Conservation (phyloP, 2,329 filamentous ascomycete species). For the Xylaria arbuscula region DNA sequence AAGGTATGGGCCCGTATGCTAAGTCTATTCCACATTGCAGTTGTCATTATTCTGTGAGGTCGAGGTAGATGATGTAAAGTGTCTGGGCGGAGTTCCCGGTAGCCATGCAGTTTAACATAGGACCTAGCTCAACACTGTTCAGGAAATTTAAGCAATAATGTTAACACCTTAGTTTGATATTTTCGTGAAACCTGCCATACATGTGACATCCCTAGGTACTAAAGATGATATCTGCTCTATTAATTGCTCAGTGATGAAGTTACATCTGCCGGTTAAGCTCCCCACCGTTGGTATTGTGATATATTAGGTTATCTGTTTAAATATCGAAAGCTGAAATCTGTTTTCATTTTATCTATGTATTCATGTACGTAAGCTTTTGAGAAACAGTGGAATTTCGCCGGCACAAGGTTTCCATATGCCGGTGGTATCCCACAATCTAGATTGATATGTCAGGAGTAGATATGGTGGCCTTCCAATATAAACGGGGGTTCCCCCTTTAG, state of each 20-base stretch:
- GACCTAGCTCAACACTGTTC: no score
- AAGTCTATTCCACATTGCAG: neutral
- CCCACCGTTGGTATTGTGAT: neutral
- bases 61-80: neutral
- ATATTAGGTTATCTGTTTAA: neutral
- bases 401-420: neutral
- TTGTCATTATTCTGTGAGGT: neutral
- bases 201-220: neutral
- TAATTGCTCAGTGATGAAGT: neutral
- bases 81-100: neutral
- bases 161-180: neutral
- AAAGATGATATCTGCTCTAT: neutral
- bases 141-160: neutral
- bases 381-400: neutral
- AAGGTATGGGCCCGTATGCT: neutral
- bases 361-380: neutral
- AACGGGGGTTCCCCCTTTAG: no score
- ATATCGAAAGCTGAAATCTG: neutral
- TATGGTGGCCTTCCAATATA: no score
- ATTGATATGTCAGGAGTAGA: no score
- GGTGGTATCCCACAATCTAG: no score
- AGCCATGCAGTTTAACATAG: neutral
- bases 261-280: neutral
- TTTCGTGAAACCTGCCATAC: no score
- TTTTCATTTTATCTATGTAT: neutral